phyloP scores from a whole-genome alignment of 2,329 filamentous ascomycete genomes.

The Colletotrichum gloeosporioides region DNA sequence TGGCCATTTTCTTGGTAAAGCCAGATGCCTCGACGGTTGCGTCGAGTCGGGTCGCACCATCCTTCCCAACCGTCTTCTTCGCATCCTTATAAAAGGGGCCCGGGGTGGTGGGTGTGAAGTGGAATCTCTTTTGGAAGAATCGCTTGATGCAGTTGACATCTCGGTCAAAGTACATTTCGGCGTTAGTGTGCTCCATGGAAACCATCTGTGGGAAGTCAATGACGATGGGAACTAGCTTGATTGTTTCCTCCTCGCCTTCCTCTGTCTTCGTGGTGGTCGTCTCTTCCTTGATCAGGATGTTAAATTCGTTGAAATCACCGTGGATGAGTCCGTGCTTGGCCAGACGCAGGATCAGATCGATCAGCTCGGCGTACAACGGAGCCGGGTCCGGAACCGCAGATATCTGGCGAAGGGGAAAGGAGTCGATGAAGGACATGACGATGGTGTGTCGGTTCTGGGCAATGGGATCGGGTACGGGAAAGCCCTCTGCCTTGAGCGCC shows the following conservation, averaged over 20 bases:
- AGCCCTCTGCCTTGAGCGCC: slow-evolving; percentile 81
- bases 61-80: slow-evolving; percentile 73
- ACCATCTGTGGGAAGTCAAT: slow-evolving; percentile 99
- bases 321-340: slow-evolving; percentile 91
- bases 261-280: slow-evolving; percentile 37
- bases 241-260: slow-evolving; percentile 44
- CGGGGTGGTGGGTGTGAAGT: slow-evolving; percentile 80
- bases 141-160: slow-evolving; percentile 95
- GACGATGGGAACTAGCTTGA: slow-evolving; percentile 77
- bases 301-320: slow-evolving; percentile 99
- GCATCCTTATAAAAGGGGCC: slow-evolving; percentile 89
- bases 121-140: slow-evolving; percentile 89
- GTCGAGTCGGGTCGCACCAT: slow-evolving; percentile 75
- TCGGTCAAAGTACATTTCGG: slow-evolving; percentile 96
- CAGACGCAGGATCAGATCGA: slow-evolving; percentile 82
- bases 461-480: slow-evolving; percentile 87
- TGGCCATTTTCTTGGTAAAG: slow-evolving; percentile 96
- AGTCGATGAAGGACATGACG: slow-evolving; percentile 93
- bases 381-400: slow-evolving; percentile 83
- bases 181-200: slow-evolving; percentile 91
- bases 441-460: slow-evolving; percentile 94
- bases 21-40: slow-evolving; percentile 90
- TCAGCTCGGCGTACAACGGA: slow-evolving; percentile 87
- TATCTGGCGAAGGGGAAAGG: slow-evolving; percentile 90
- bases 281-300: slow-evolving; percentile 89